phyloP scores from a whole-genome alignment of 768 basidiomycete species.

The Neoboletus brunneissimus region DNA sequence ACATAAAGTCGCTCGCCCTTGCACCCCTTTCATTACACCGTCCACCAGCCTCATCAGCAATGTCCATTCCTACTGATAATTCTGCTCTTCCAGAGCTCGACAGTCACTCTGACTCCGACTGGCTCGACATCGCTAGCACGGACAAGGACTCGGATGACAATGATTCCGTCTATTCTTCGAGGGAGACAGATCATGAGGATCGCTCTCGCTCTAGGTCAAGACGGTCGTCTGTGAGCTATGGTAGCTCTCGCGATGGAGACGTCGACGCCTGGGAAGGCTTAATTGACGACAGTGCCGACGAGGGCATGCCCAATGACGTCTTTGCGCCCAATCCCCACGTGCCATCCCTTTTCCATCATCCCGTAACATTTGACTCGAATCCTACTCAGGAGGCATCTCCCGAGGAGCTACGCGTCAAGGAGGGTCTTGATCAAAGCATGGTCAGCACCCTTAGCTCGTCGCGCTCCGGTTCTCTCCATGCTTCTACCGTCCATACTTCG shows the following conservation, averaged over 20 bases:
- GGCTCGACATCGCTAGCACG: constrained; percentile 74
- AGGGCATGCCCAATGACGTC: constrained; percentile 32
- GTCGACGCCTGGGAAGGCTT: constrained; percentile 79
- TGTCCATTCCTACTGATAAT: constrained; percentile 37
- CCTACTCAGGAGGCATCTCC: constrained; percentile 36
- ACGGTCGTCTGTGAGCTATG: constrained; percentile 65
- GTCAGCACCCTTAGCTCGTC: constrained; percentile 76
- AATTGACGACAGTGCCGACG: constrained; percentile 60
- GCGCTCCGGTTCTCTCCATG: constrained; percentile 58
- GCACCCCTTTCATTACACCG: constrained; percentile 32
- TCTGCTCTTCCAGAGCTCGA: constrained; percentile 60
- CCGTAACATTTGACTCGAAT: constrained; percentile 28
- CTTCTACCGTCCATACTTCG: constrained; percentile 55
- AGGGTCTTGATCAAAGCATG: constrained; percentile 79
- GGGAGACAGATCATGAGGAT: constrained; percentile 62
- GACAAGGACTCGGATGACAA: constrained; percentile 64
- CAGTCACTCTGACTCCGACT: constrained; percentile 74
- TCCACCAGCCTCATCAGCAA: constrained; percentile 22
- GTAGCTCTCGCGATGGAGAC: constrained; percentile 66
- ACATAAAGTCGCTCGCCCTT: constrained; percentile 24
- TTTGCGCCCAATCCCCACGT: constrained; percentile 22
- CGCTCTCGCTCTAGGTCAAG: constrained; percentile 55
- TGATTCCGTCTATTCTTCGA: constrained; percentile 57
- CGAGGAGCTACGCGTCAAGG: constrained; percentile 70
- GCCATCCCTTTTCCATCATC: constrained; percentile 16